Percentiles rank a stretch among this genome's conserved stretches.
phyloP scores from a whole-genome alignment of 345 rosid species.

The Geranium rotundifolium region DNA sequence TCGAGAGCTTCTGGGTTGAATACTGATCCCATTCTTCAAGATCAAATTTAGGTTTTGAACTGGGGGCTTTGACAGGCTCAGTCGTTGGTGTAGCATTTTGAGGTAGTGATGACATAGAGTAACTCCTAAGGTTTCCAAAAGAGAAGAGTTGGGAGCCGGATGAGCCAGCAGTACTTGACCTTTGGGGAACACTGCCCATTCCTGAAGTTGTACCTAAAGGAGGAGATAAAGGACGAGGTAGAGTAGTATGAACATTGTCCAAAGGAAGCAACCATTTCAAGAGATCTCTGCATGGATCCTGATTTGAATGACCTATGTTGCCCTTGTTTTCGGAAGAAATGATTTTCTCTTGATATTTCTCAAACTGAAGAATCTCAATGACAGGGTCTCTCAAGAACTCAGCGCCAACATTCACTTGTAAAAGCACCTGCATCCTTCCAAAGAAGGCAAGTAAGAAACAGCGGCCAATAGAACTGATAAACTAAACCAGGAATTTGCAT shows the following conservation, averaged over 20 bases:
- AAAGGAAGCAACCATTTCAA: conserved; percentile 93
- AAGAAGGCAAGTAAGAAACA: conserved; percentile 54
- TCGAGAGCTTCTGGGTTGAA: conserved; percentile 39
- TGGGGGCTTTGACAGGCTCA: conserved; percentile 48
- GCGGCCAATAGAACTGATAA: conserved; percentile 3
- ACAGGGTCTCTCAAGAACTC: conserved; percentile 64
- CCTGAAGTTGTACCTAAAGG: conserved; percentile 47
- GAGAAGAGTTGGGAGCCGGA: conserved; percentile 85
- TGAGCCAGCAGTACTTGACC: conserved; percentile 33
- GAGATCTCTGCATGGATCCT: conserved; percentile 67
- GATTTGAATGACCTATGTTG: conserved; percentile 21
- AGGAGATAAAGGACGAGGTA: conserved; percentile 45
- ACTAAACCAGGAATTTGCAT: background rate
- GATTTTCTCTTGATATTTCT: conserved; percentile 46
- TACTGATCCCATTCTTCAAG: conserved; percentile 65
- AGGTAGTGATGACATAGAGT: conserved; percentile 95
- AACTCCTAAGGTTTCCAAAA: conserved; percentile 79
- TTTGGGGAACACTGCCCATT: conserved; percentile 39
- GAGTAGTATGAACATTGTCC: conserved; percentile 56
- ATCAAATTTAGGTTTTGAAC: conserved; percentile 68
- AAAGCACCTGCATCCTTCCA: conserved; percentile 96
- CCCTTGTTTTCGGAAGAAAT: conserved; percentile 24
- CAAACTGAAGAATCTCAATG: conserved; percentile 95
- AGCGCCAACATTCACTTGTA: conserved; percentile 77
- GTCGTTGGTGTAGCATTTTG: conserved; percentile 51